A percentile compares a stretch with the other conserved stretches of the same genome.
Conservation (phyloP, 805 yeast species). For the Sugiyamaella boreocaroliniensis region DNA sequence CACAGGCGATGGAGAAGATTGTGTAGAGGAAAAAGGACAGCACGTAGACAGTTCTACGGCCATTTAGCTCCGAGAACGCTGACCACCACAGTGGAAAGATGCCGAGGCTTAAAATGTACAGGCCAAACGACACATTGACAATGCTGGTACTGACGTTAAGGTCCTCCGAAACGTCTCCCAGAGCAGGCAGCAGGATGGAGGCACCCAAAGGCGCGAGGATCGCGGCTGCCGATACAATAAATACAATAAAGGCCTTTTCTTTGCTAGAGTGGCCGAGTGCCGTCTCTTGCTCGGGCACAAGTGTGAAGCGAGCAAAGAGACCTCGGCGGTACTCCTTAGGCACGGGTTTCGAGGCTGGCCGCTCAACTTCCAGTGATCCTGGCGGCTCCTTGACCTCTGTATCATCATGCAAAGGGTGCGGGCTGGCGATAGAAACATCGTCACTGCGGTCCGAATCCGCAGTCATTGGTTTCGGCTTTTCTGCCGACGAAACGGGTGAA, state of each 20-base stretch:
- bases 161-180: constrained; percentile 48
- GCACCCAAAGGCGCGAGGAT: constrained; percentile 87
- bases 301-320: constrained; percentile 41
- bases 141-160: constrained; percentile 51
- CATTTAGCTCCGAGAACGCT: constrained; percentile 63
- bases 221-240: constrained; percentile 65
- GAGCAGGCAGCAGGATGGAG: constrained; percentile 74
- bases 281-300: constrained; percentile 65
- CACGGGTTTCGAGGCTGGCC: constrained; percentile 5
- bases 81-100: constrained; percentile 89
- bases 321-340: constrained; percentile 47
- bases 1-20: constrained; percentile 66
- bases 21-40: constrained; percentile 56
- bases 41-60: constrained; percentile 68
- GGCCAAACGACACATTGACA: constrained; percentile 75
- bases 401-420: not conserved
- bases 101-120: constrained; percentile 67
- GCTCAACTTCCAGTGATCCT: not conserved
- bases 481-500: not conserved
- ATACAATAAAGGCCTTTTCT: constrained; percentile 50
- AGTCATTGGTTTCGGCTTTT: not conserved
- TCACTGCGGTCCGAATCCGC: not conserved
- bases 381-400: not conserved
- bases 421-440: not conserved
- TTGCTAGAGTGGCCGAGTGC: constrained; percentile 54